These are phyloP conservation scores for Saccharomycopsis javanensis DNA, from an alignment of 805 yeast species.

Conservation along the genomic window DNA sequence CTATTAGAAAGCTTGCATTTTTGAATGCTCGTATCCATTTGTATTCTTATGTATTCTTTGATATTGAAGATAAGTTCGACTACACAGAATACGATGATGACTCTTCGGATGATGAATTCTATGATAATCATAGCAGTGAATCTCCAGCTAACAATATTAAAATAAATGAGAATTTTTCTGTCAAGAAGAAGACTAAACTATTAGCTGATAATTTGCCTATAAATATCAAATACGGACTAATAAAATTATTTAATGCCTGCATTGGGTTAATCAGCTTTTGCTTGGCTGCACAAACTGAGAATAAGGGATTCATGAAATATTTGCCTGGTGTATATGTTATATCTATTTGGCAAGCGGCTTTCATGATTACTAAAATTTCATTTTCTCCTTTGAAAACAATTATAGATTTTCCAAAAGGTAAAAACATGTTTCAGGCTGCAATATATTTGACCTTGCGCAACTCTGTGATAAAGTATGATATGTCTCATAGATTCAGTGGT, in stretches of 20 bases:
- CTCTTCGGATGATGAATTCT: constrained; percentile 28
- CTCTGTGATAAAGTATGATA: constrained; percentile 81
- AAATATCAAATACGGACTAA: constrained; percentile 64
- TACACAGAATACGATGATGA: constrained; percentile 2
- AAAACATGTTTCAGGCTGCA: constrained; percentile 56
- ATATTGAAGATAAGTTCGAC: constrained; percentile 25
- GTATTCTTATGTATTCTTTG: constrained; percentile 72
- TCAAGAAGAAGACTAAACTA: neutral
- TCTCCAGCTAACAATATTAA: neutral
- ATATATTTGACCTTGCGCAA: constrained; percentile 64
- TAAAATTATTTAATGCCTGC: constrained; percentile 73
- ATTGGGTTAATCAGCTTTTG: constrained; percentile 61
- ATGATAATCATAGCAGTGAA: neutral
- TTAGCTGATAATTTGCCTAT: constrained; percentile 25
- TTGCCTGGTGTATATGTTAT: constrained; percentile 77
- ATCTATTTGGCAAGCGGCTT: constrained; percentile 86
- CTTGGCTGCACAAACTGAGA: constrained; percentile 45
- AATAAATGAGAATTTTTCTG: neutral
- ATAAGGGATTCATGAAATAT: constrained; percentile 57
- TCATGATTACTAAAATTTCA: constrained; percentile 66
- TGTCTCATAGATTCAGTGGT: constrained; percentile 87
- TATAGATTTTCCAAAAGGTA: constrained; percentile 64
- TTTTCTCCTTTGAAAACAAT: constrained; percentile 64
- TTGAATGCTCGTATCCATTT: constrained; percentile 74
- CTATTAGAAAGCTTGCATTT: constrained; percentile 58